Percentiles rank a stretch among this genome's conserved stretches.
phyloP scores from a whole-genome alignment of 2,329 filamentous ascomycete genomes.

The Hymenoscyphus fraxineus region DNA sequence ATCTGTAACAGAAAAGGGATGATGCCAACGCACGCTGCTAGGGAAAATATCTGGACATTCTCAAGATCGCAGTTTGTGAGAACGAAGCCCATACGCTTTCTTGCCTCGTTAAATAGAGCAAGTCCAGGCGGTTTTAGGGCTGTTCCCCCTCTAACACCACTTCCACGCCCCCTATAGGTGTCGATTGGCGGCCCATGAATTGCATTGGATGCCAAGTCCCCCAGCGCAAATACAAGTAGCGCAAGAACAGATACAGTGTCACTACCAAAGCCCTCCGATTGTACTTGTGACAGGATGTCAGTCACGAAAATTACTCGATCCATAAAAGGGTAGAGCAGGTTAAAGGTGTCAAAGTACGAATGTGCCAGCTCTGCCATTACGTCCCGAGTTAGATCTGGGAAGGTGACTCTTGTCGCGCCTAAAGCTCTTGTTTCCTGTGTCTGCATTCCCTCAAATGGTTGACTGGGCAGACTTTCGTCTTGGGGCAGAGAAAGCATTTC shows the following conservation, averaged over 20 bases:
- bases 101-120: constrained; percentile 58
- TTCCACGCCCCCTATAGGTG: constrained; percentile 42
- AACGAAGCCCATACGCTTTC: constrained; percentile 55
- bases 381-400: constrained; percentile 43
- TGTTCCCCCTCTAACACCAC: constrained; percentile 51
- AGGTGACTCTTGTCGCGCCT: constrained; percentile 28
- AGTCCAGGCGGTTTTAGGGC: constrained; percentile 51
- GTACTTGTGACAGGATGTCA: constrained; percentile 43
- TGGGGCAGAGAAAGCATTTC: constrained; percentile 23
- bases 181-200: constrained; percentile 45
- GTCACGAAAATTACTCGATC: constrained; percentile 53
- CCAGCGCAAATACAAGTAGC: constrained; percentile 55
- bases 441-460: constrained; percentile 34
- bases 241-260: constrained; percentile 49
- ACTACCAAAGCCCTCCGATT: constrained; percentile 48
- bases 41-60: constrained; percentile 54
- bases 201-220: constrained; percentile 53
- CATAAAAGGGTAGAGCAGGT: constrained; percentile 55
- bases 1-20: background rate
- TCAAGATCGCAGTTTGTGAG: constrained; percentile 53
- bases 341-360: constrained; percentile 57
- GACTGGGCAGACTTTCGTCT: constrained; percentile 25
- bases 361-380: constrained; percentile 48
- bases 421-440: constrained; percentile 28
- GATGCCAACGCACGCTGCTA: constrained; percentile 46